These are phyloP conservation scores for Sisymbrium altissimum DNA, from an alignment of 345 rosid genomes.

Conservation along the genomic window DNA sequence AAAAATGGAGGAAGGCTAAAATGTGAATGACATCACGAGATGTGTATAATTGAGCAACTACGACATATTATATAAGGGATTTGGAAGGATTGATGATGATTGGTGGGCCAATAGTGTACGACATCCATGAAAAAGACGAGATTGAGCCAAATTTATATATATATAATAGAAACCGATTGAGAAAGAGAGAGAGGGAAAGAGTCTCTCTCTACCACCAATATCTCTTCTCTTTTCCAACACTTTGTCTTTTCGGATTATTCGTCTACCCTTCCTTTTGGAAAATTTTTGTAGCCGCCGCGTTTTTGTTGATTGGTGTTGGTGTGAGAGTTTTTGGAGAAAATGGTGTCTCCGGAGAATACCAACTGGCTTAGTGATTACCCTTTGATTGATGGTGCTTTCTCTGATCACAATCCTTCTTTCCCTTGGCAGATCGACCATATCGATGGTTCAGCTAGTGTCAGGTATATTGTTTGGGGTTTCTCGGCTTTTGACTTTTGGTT, in stretches of 20 bases:
- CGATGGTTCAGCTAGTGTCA: slow-evolving; percentile 50
- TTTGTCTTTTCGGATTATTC: slow-evolving; percentile 23
- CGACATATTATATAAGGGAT: neutral
- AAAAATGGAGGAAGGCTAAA: no score
- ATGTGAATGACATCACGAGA: neutral
- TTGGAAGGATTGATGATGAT: slow-evolving; percentile 13
- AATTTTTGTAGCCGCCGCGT: slow-evolving; percentile 14
- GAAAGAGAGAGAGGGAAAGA: neutral
- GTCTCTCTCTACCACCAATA: slow-evolving; percentile 17
- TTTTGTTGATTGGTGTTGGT: neutral
- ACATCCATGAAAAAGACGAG: slow-evolving; percentile 21
- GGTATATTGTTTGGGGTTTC: no score
- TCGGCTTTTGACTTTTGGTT: neutral
- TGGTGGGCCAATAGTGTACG: slow-evolving; percentile 23
- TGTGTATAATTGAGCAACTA: slow-evolving; percentile 15
- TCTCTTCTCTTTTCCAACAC: slow-evolving; percentile 25
- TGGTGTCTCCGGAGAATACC: slow-evolving; percentile 71
- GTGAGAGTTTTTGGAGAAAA: slow-evolving; percentile 31
- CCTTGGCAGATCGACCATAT: slow-evolving; percentile 56
- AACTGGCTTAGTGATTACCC: slow-evolving; percentile 65
- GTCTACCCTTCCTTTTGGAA: neutral
- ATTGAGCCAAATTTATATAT: neutral
- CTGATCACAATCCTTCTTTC: slow-evolving; percentile 39
- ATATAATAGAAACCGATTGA: slow-evolving; percentile 23
- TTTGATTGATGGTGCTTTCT: slow-evolving; percentile 58